Base-by-base conservation (phyloP, 2,329 filamentous ascomycete species). In the Verticillium longisporum region DNA sequence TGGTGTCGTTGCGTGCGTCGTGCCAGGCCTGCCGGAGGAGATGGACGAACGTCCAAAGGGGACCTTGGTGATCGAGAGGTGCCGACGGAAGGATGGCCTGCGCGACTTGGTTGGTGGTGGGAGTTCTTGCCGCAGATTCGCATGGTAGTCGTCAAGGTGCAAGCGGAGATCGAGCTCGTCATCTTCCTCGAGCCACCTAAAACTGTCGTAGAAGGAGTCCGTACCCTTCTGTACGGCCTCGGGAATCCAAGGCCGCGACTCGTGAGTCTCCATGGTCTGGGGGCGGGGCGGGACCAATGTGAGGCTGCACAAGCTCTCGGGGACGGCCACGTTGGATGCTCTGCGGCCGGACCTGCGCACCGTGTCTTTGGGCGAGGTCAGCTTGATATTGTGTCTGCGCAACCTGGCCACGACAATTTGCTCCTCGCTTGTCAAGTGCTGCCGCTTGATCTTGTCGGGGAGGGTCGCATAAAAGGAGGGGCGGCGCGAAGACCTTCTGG, bases 111-210 rank as follows among this genome's bases (percentile, higher is more conserved):
- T 74, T 57, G 76, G 72, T 65, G 72, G 67, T 6, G 81, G 76
- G 6, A 80, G 70, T 26, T 81, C 75, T 36, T 83, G 80, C 41
- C 84, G 79, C 37, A 87, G 75, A 66, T 87, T 87, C 55, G 82
- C 78, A 68, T 90, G 87, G 68, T 91, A 90, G 69, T 91, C 87
- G 69, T 91, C 87, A 36, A 92, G 74, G 41, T 81, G 82, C 41
- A 93, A 79, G 55, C 83, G 79, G 31, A 88, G 73, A 67, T 93
- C 88, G 36, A 93, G 76, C 59, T 89, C 84, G 18, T 88, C 83
- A 59, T 90, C 86, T 61, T 91, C 87, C 34, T 92, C 88, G 32
- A 92, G 77, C 88, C 89, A 91, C 57, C 86, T 81, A 66, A 92
- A 89, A 69, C 82, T 88, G 63, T 91, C 86, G 57, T 85, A 84